Conservation (phyloP, 441 rosid genomes). For the Erodium moschatum region DNA sequence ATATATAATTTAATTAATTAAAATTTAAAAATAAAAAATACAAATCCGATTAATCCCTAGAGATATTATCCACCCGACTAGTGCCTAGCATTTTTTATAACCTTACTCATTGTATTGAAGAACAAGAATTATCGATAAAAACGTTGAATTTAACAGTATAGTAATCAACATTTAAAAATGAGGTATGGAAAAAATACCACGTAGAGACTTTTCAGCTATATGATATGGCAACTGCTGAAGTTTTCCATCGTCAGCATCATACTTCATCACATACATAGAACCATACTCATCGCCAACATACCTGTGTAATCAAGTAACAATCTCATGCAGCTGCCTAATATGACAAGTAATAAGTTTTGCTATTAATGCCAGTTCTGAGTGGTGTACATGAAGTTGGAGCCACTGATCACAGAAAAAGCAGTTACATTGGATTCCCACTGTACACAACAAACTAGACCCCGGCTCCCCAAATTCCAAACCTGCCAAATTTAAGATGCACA, state of each 20-base stretch:
- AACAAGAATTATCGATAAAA: no score
- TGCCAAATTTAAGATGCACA: conserved; percentile 22
- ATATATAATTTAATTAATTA: no score
- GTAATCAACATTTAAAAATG: not conserved
- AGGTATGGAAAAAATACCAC: conserved; percentile 29
- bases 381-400: conserved; percentile 50
- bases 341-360: conserved; percentile 2
- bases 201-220: conserved; percentile 49
- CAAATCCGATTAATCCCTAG: no score
- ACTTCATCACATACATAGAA: conserved; percentile 43
- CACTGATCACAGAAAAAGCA: conserved; percentile 48
- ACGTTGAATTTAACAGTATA: not conserved
- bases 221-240: conserved; percentile 43
- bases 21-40: no score
- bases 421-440: conserved; percentile 64
- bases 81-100: no score
- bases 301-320: conserved; percentile 24
- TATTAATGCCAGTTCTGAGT: conserved; percentile 15
- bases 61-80: no score
- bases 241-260: conserved; percentile 37
- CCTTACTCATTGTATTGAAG: no score
- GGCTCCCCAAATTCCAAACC: conserved; percentile 59
- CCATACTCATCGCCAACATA: conserved; percentile 62
- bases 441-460: conserved; percentile 34
- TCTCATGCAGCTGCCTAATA: conserved; percentile 11